These are phyloP conservation scores for Leishmania gerbilli DNA, from an alignment of 208 protist species.

Conservation along the genomic window DNA sequence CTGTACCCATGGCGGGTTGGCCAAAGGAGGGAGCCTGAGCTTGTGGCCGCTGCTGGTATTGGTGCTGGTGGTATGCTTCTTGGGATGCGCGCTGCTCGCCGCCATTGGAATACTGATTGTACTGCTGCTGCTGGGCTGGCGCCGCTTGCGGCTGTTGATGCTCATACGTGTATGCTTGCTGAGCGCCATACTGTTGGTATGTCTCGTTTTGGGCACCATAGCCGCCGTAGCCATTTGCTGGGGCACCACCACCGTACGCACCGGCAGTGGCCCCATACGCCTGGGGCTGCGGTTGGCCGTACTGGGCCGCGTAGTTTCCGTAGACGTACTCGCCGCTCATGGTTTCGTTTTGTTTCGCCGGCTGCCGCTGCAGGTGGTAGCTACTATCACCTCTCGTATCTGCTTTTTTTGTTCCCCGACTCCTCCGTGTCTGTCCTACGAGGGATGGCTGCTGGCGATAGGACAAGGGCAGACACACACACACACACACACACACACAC, in stretches of 20 bases:
- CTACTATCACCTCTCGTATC: background rate
- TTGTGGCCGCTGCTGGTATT: slow-evolving; percentile 32
- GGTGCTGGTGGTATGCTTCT: slow-evolving; percentile 19
- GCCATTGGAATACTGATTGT: slow-evolving; percentile 20
- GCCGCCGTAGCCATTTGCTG: slow-evolving; percentile 10
- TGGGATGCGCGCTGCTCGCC: slow-evolving; percentile 18
- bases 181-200: slow-evolving; percentile 31
- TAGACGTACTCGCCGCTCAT: slow-evolving; percentile 33
- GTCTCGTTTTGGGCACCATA: slow-evolving; percentile 23
- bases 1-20: slow-evolving; percentile 23
- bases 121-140: slow-evolving; percentile 27
- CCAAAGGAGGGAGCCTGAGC: slow-evolving; percentile 20
- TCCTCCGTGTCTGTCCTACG: background rate
- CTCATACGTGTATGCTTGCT: slow-evolving; percentile 7
- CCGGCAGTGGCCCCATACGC: background rate
- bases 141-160: slow-evolving; percentile 13
- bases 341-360: background rate
- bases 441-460: background rate
- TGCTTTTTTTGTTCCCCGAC: background rate
- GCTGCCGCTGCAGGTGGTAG: background rate
- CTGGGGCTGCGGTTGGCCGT: slow-evolving; percentile 35
- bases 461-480: background rate
- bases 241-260: slow-evolving; percentile 14
- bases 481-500: background rate
- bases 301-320: slow-evolving; percentile 25